Conservation (phyloP, 2,329 filamentous ascomycete genomes). For the Graphilbum fragrans region DNA sequence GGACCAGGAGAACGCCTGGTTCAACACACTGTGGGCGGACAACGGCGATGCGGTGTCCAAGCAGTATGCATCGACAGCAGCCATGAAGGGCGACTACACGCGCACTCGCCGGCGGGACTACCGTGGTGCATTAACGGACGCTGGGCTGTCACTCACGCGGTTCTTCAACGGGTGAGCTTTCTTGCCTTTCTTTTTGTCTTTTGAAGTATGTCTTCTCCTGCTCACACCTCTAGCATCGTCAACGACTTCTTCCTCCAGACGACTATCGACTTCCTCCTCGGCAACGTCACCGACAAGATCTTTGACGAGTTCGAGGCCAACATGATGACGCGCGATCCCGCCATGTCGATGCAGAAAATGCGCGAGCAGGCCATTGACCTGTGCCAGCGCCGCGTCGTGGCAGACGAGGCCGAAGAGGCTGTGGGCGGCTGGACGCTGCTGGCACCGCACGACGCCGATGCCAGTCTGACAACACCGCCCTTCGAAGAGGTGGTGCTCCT, state of each 20-base stretch:
- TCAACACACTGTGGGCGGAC: slow-evolving; percentile 94
- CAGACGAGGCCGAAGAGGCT: slow-evolving; percentile 72
- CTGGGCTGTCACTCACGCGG: slow-evolving; percentile 74
- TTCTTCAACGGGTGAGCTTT: slow-evolving; percentile 50
- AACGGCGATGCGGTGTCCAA: slow-evolving; percentile 94
- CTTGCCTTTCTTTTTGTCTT: neutral
- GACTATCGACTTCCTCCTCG: slow-evolving; percentile 86
- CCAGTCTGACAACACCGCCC: slow-evolving; percentile 52
- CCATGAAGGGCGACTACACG: slow-evolving; percentile 94
- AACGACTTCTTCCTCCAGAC: slow-evolving; percentile 96
- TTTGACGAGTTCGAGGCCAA: slow-evolving; percentile 92
- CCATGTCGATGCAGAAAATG: slow-evolving; percentile 73
- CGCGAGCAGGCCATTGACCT: slow-evolving; percentile 83
- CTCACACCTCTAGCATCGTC: slow-evolving; percentile 60
- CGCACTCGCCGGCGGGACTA: slow-evolving; percentile 84
- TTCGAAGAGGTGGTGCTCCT: slow-evolving; percentile 85
- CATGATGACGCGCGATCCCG: slow-evolving; percentile 87
- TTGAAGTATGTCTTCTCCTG: neutral
- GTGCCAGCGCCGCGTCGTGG: slow-evolving; percentile 75
- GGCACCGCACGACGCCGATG: slow-evolving; percentile 58
- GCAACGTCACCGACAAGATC: slow-evolving; percentile 71
- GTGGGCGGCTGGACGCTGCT: slow-evolving; percentile 83
- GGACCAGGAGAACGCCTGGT: slow-evolving; percentile 79
- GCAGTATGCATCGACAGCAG: slow-evolving; percentile 90
- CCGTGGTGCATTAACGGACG: slow-evolving; percentile 79